Conservation (phyloP, 352 stramenopile genomes). For the Pythium dissotocum region DNA sequence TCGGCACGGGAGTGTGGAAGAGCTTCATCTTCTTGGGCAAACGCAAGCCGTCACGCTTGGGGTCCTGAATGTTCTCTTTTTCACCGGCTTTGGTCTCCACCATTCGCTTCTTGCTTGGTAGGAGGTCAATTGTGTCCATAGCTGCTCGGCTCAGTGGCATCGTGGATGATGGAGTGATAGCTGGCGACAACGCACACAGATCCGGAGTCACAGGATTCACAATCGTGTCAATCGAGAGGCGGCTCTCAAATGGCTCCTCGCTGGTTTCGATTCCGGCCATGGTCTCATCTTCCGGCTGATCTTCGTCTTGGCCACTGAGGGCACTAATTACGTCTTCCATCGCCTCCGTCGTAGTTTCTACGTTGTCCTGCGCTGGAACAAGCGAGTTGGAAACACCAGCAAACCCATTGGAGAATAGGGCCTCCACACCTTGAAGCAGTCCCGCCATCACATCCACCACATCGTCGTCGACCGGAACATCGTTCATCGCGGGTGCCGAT, state of each 20-base stretch:
- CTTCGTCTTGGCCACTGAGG: constrained; percentile 13
- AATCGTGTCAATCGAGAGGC: background rate
- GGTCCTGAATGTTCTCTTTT: background rate
- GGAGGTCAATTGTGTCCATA: background rate
- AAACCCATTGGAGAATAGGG: background rate
- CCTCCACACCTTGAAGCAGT: constrained; percentile 10
- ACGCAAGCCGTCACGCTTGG: background rate
- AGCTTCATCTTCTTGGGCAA: constrained; percentile 44
- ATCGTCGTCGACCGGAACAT: background rate
- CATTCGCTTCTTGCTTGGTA: constrained; percentile 2
- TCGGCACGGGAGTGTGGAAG: background rate
- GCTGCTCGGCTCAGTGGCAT: background rate
- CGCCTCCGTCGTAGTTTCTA: background rate
- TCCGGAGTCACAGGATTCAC: background rate
- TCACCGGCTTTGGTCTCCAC: background rate
- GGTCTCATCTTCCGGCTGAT: background rate
- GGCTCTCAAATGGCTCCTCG: background rate
- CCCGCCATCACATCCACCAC: constrained; percentile 9
- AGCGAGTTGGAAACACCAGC: background rate
- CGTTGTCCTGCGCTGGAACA: background rate
- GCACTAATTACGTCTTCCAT: constrained; percentile 23
- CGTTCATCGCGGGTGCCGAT: background rate
- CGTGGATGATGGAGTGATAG: background rate
- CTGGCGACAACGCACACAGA: background rate
- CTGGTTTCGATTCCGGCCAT: background rate